Evolutionary conservation across 257 asterid species (phyloP), one percentile per base, ranked within the genome.

Genomic region (Nicotiana benthamiana): DNA sequence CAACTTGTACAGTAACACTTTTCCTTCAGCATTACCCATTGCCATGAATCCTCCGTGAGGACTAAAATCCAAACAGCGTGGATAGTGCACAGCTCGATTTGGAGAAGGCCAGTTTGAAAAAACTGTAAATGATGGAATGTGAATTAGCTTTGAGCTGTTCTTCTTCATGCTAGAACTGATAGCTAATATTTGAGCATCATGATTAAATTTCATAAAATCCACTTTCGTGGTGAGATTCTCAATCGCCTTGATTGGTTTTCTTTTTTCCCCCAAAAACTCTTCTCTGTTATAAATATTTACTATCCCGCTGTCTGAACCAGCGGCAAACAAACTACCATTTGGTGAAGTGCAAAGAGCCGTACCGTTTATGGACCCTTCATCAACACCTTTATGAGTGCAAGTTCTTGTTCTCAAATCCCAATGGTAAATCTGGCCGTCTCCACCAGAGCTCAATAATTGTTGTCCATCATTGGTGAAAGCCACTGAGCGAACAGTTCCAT

Each of bases 11-110:
- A 94, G 66, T 79, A 92, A 40, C 52, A 93, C 97, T 43, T 90
- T 92, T 12, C 99, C 98, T 7, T 88, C 90, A 82, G 98, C 95
- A 86, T 95, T 91, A 18, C 97, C 98, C 87, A 89, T 53, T 0
- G 96, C 94, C 97, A 95, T 90, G 62, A 91, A 95, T 56, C 99
- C 99, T 48, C 99, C 97, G 32, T 77, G 93, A 67, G 99, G 99
- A 85, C 99, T 94, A 80, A 92, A 93, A 80, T 95, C 99, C 86
- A 89, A 40, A 78, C 97, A 94, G 61, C 87, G 87, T 0, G 99
- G 96, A 82, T 93, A 87, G 9, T 83, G 89, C 82, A 90, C 75
- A 0, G 70, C 34, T 83, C 87, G 85, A 67, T 90, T 90, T 18
- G 86, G 51, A 1, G 88, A 91, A 32, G 98, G 99, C 96, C 96